Base-by-base conservation (phyloP, 352 stramenopile genomes). In the Phytophthora kernoviae region DNA sequence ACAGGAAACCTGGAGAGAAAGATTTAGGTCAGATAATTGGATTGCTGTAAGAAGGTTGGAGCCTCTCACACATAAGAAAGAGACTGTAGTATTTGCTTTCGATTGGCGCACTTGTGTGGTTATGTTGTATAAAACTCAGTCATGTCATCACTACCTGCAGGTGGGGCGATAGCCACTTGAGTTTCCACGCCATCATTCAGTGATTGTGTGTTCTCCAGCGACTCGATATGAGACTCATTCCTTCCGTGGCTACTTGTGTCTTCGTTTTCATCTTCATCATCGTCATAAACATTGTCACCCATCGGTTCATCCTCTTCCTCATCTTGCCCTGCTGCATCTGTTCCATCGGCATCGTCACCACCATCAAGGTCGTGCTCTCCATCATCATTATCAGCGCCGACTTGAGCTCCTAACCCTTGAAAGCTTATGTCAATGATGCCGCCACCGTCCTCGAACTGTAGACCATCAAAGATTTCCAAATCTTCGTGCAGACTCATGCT, bases 401-500 rank as follows among this genome's bases (percentile, higher is more conserved):
- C 52, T 24, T 62, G 47, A n/a, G 50, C 52, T 46, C 21, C 57
- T 0, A 75, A 36, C 1, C 56, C 54, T 12, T 82, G 71, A 20
- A 77, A 68, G 39, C 68, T 84, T 37, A 94, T 70, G 62, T 93
- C 81, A 57, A 94, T 93, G 30, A 95, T 83, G 40, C 89, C 87
- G 18, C 87, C 84, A 12, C 87, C 84, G 26, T 80, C 71, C 54
- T 93, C 87, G 68, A 95, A 95, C 61, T 95, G 91, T 44, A 95
- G 73, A 4, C 87, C 87, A 36, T 94, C 84, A 46, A 95, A 95
- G 27, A 95, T 87, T 54, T 87, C 83, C 17, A 95, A 58, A 50
- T 95, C 87, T 20, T 86, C 81, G 48, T 85, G 88, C 34, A 92
- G 58, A 57, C 84, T 92, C 62, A 91, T 73, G 50, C 65, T 92